phyloP scores from a whole-genome alignment of 2,329 filamentous ascomycete genomes.

The Trichoderma koningii region DNA sequence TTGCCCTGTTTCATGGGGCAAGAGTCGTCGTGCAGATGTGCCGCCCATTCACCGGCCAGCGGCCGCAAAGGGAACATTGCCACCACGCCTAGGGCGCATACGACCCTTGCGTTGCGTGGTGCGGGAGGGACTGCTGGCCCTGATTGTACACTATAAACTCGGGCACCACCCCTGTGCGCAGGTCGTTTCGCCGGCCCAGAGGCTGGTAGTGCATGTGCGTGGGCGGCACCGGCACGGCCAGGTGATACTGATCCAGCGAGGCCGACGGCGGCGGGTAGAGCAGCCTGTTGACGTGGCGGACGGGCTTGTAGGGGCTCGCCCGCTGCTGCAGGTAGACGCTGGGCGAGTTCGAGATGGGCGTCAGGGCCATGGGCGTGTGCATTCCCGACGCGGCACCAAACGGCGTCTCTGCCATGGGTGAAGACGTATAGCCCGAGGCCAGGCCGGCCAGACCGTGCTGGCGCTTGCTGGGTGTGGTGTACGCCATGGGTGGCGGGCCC shows the following conservation, averaged over 20 bases:
- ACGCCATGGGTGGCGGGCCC: constrained; percentile 42
- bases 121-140: constrained; percentile 34
- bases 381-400: constrained; percentile 52
- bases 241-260: constrained; percentile 73
- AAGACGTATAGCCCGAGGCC: constrained; percentile 56
- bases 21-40: constrained; percentile 13
- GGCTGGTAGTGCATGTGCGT: constrained; percentile 83
- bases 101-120: constrained; percentile 38
- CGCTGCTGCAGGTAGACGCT: constrained; percentile 85
- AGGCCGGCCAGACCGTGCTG: constrained; percentile 31
- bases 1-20: neutral
- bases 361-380: constrained; percentile 59
- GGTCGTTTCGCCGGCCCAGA: constrained; percentile 67
- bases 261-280: constrained; percentile 81
- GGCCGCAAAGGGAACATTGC: constrained; percentile 28
- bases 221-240: constrained; percentile 59
- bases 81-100: constrained; percentile 42
- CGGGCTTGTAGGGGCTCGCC: constrained; percentile 88
- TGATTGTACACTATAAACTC: constrained; percentile 52
- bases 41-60: constrained; percentile 17
- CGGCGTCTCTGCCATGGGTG: constrained; percentile 65
- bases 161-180: constrained; percentile 71
- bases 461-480: constrained; percentile 55
- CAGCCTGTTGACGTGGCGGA: constrained; percentile 87
- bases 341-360: constrained; percentile 77